These are phyloP conservation scores for Paraphoma chrysanthemicola DNA, from an alignment of 2,329 filamentous ascomycete species.

Conservation along the genomic window DNA sequence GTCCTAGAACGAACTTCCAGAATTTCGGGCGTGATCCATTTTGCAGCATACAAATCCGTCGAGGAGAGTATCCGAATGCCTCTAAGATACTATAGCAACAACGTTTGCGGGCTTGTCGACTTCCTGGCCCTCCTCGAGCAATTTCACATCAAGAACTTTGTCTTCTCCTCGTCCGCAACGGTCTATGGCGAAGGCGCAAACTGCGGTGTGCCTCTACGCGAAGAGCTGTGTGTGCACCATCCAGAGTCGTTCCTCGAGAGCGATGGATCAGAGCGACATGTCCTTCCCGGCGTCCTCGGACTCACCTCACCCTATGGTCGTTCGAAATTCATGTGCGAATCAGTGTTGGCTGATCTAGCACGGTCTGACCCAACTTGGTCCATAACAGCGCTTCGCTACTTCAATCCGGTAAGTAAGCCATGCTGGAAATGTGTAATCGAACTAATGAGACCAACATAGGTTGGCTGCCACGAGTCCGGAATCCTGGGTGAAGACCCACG, in stretches of 20 bases:
- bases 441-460: conserved; percentile 19
- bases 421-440: background rate
- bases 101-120: conserved; percentile 68
- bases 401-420: conserved; percentile 61
- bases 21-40: conserved; percentile 72
- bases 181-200: conserved; percentile 64
- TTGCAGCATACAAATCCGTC: conserved; percentile 72
- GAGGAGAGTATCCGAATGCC: conserved; percentile 68
- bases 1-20: conserved; percentile 50
- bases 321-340: conserved; percentile 72
- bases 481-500: conserved; percentile 69
- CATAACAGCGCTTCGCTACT: conserved; percentile 70
- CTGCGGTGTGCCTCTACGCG: conserved; percentile 58
- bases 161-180: conserved; percentile 72
- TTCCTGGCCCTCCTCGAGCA: conserved; percentile 64
- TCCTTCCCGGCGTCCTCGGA: conserved; percentile 60
- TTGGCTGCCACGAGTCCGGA: conserved; percentile 70
- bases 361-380: conserved; percentile 67
- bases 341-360: conserved; percentile 68
- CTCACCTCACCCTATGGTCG: conserved; percentile 71
- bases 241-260: conserved; percentile 55
- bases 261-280: conserved; percentile 51
- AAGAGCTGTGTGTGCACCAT: conserved; percentile 63
- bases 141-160: conserved; percentile 69
- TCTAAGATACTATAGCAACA: conserved; percentile 72